A percentile compares a stretch with the other conserved stretches of the same genome.
Evolutionary conservation across 441 rosid species (phyloP).

Genomic region (Jatropha multifida): DNA sequence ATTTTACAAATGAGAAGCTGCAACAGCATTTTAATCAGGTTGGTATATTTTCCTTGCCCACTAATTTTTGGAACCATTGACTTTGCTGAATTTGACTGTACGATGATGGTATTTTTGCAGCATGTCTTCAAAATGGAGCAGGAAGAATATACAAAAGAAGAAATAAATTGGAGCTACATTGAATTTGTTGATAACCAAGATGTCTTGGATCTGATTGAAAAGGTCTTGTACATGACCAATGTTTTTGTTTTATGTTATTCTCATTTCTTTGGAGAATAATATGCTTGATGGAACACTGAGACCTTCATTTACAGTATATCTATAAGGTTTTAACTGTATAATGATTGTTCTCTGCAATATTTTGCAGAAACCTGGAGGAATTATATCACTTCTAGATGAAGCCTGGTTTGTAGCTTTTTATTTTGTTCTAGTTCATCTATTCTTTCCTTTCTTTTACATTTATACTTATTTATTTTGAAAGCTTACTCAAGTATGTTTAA

Average conservation of each 20-base stretch:
- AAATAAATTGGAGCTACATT: conserved; percentile 99
- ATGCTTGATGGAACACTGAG: conserved; percentile 11
- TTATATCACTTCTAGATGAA: conserved; percentile 98
- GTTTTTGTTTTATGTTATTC: conserved; percentile 1
- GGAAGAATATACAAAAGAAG: conserved; percentile 98
- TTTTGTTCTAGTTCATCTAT: conserved; percentile 10
- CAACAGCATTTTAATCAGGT: conserved; percentile 99
- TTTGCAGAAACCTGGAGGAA: conserved; percentile 99
- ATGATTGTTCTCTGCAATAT: conserved; percentile 22
- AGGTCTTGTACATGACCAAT: conserved; percentile 41
- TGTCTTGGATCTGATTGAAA: conserved; percentile 97
- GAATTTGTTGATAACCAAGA: conserved; percentile 99
- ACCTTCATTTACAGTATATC: neutral
- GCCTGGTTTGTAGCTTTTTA: conserved; percentile 73
- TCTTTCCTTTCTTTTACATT: neutral
- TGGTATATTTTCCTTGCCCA: conserved; percentile 9
- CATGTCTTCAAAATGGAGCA: conserved; percentile 99
- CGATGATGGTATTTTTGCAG: conserved; percentile 47
- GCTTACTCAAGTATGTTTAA: conserved; percentile 25
- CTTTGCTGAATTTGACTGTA: conserved; percentile 23
- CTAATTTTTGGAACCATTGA: conserved; percentile 3
- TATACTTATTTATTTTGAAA: conserved; percentile 4
- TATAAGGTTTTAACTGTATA: conserved; percentile 14
- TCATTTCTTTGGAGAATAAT: conserved; percentile 11
- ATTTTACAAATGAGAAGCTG: conserved; percentile 98